Conservation (phyloP, 148 eudicot genomes). For the Hydrangea macrophylla region DNA sequence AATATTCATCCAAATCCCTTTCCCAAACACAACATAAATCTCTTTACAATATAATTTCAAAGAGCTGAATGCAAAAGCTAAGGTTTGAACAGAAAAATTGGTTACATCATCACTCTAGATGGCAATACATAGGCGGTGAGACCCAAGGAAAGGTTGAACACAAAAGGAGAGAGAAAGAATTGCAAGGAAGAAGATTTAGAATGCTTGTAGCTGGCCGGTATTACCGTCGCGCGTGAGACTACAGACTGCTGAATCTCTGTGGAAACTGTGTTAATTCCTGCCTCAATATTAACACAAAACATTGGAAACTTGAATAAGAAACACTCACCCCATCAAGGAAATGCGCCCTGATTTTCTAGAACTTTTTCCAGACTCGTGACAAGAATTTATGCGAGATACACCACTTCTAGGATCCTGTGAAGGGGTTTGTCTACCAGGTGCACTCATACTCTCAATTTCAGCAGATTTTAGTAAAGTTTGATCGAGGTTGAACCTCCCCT, state of each 20-base stretch:
- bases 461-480: constrained; percentile 48
- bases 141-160: background rate
- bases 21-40: no score
- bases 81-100: no score
- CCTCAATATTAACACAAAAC: background rate
- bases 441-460: constrained; percentile 29
- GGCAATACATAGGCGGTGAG: no score
- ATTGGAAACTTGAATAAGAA: constrained; percentile 1
- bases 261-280: background rate
- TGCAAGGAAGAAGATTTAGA: background rate
- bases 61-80: no score
- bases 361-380: constrained; percentile 36
- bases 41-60: no score
- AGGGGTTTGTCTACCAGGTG: constrained; percentile 58
- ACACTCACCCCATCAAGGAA: constrained; percentile 71
- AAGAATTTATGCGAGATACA: constrained; percentile 24
- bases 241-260: background rate
- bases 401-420: constrained; percentile 31
- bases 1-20: no score
- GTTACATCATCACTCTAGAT: no score
- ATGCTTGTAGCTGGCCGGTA: background rate
- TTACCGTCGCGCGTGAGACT: background rate
- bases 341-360: constrained; percentile 60
- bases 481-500: constrained; percentile 40
- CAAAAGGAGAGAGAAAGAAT: background rate